phyloP scores from a whole-genome alignment of 495 filamentous ascomycete species.

The Daldinia loculata region DNA sequence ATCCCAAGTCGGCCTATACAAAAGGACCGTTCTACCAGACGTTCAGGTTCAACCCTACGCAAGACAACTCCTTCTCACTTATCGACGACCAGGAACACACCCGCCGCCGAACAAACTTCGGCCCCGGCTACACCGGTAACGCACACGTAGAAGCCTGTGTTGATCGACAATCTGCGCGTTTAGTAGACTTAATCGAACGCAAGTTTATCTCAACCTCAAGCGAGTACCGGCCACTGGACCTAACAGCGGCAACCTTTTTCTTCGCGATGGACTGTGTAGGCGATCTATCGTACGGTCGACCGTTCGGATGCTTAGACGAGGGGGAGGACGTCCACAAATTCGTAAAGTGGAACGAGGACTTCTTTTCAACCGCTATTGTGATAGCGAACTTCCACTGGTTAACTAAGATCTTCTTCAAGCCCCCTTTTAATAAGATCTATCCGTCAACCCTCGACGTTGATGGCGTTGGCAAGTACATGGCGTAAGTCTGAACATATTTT shows the following conservation, averaged over 20 bases:
- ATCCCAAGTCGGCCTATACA: slow-evolving; percentile 23
- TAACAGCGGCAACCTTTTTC: slow-evolving; percentile 18
- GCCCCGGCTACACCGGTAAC: slow-evolving; percentile 26
- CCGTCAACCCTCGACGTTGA: slow-evolving; percentile 20
- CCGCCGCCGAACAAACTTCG: slow-evolving; percentile 28
- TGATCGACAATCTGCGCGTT: slow-evolving; percentile 19
- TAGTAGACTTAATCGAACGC: slow-evolving; percentile 33
- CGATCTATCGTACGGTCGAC: slow-evolving; percentile 26
- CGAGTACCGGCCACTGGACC: slow-evolving; percentile 19
- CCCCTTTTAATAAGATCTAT: slow-evolving; percentile 34
- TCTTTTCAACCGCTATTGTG: slow-evolving; percentile 34
- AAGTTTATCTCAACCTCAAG: slow-evolving; percentile 28
- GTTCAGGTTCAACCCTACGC: slow-evolving; percentile 31
- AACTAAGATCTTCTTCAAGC: slow-evolving; percentile 32
- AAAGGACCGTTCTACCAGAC: slow-evolving; percentile 31
- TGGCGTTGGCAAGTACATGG: slow-evolving; percentile 31
- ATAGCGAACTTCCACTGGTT: slow-evolving; percentile 38
- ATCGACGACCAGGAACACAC: slow-evolving; percentile 31
- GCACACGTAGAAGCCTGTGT: slow-evolving; percentile 28
- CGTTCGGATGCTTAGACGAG: slow-evolving; percentile 36
- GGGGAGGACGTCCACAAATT: slow-evolving; percentile 32
- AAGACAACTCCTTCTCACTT: slow-evolving; percentile 34
- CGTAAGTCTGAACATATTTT: slow-evolving; percentile 9
- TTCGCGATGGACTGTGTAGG: slow-evolving; percentile 39
- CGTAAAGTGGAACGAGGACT: slow-evolving; percentile 37